These are phyloP conservation scores for Plasmodium cynomolgi DNA, from an alignment of 169 alveolate genomes.

Conservation along the genomic window DNA sequence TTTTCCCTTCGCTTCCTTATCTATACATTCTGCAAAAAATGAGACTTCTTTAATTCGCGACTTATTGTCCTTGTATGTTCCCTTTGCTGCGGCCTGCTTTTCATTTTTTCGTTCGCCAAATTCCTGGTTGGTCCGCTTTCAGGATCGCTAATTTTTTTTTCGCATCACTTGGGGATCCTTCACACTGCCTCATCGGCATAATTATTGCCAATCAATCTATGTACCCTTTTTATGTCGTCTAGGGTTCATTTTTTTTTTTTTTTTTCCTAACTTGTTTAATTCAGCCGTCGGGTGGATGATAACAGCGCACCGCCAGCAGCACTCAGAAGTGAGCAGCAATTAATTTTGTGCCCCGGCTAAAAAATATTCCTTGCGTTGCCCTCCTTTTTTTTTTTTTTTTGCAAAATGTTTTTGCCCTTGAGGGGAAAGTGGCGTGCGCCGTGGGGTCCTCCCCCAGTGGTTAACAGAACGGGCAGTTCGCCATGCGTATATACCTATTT, in stretches of 20 bases:
- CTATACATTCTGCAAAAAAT: neutral
- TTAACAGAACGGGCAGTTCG: neutral
- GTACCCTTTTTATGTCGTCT: neutral
- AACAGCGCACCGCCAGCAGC: neutral
- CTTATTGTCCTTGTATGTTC: neutral
- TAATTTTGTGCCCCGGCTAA: neutral
- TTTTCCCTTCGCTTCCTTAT: neutral
- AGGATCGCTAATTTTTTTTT: neutral
- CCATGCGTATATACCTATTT: neutral
- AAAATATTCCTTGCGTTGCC: neutral
- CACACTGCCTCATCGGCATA: neutral
- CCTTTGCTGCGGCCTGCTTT: neutral
- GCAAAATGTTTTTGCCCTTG: neutral
- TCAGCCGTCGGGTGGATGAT: neutral
- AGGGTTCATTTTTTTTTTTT: neutral
- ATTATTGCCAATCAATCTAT: neutral
- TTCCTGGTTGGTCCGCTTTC: neutral
- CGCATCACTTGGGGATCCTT: neutral
- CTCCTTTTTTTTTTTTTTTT: neutral
- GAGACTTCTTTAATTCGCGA: neutral
- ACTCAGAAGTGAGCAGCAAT: neutral
- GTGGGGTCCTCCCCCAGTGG: neutral
- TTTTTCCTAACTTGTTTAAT: neutral
- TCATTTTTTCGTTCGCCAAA: neutral
- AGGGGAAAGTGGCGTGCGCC: neutral